phyloP scores from a whole-genome alignment of 1,284 basidiomycete genomes.

The Trichosporon asahii region DNA sequence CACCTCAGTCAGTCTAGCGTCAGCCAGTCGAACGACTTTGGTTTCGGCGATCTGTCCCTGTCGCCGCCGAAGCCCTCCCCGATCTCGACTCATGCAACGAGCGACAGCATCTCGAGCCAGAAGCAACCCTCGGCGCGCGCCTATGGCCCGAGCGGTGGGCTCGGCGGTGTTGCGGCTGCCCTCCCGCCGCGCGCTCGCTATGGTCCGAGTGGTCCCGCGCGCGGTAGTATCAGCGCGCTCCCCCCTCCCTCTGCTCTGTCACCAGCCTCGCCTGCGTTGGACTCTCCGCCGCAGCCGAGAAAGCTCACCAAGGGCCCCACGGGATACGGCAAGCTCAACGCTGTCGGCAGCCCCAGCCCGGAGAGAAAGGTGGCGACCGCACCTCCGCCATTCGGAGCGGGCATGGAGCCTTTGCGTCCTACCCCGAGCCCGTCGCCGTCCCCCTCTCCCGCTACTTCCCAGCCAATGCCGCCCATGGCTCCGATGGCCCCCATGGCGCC shows the following conservation, averaged over 20 bases:
- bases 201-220: background rate
- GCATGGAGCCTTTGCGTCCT: background rate
- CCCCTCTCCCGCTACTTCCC: background rate
- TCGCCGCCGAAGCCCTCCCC: background rate
- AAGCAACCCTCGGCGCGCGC: background rate
- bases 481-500: background rate
- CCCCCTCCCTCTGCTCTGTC: background rate
- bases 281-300: background rate
- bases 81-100: background rate
- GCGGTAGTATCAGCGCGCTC: constrained; percentile 12
- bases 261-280: background rate
- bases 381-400: background rate
- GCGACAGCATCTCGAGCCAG: background rate
- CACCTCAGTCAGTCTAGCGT: background rate
- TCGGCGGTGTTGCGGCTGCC: background rate
- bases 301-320: background rate
- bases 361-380: background rate
- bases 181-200: background rate
- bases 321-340: constrained; percentile 5
- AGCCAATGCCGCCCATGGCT: background rate
- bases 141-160: background rate
- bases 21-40: background rate
- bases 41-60: background rate
- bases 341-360: constrained; percentile 1
- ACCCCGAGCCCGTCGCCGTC: background rate